A percentile compares a stretch with the other conserved stretches of the same genome.
Conservation (phyloP, 1,284 basidiomycete genomes). For the Farysia itapuensis region DNA sequence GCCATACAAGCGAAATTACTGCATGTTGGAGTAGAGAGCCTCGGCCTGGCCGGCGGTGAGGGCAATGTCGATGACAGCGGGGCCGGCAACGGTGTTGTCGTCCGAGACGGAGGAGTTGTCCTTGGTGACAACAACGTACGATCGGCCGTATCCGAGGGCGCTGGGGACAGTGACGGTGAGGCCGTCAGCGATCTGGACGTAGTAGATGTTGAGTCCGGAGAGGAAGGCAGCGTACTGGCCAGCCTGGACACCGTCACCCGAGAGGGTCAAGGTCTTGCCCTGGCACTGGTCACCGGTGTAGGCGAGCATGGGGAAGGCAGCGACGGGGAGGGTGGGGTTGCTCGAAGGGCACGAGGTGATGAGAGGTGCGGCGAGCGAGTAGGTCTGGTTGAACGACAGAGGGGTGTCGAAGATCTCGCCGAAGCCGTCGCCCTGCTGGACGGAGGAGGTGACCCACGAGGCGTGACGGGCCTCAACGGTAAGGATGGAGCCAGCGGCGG, state of each 20-base stretch:
- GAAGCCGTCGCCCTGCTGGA: slow-evolving; percentile 38
- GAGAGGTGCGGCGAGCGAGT: slow-evolving; percentile 61
- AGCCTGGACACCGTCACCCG: slow-evolving; percentile 51
- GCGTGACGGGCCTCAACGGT: slow-evolving; percentile 46
- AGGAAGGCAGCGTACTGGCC: slow-evolving; percentile 62
- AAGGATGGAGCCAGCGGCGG: slow-evolving; percentile 46
- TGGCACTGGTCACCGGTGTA: slow-evolving; percentile 31
- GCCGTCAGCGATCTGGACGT: slow-evolving; percentile 41
- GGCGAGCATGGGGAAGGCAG: slow-evolving; percentile 61
- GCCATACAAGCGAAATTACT: too few relatives aligned
- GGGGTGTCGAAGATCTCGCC: slow-evolving; percentile 64
- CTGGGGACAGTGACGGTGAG: slow-evolving; percentile 60
- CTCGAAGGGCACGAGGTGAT: slow-evolving; percentile 64
- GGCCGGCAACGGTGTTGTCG: slow-evolving; percentile 63
- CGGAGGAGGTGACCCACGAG: slow-evolving; percentile 40
- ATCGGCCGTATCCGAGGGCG: slow-evolving; percentile 60
- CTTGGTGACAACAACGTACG: slow-evolving; percentile 60
- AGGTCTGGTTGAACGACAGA: slow-evolving; percentile 60
- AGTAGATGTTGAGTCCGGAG: slow-evolving; percentile 58
- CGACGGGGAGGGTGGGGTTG: slow-evolving; percentile 63
- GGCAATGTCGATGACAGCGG: slow-evolving; percentile 61
- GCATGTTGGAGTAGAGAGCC: too few relatives aligned
- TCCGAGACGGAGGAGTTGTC: slow-evolving; percentile 58
- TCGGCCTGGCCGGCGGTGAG: slow-evolving; percentile 33
- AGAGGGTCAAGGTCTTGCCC: slow-evolving; percentile 56